Percentiles rank a stretch among this genome's conserved stretches.
Evolutionary conservation across 2,329 filamentous ascomycete genomes (phyloP).

Genomic region (Calonectria leucothoes): DNA sequence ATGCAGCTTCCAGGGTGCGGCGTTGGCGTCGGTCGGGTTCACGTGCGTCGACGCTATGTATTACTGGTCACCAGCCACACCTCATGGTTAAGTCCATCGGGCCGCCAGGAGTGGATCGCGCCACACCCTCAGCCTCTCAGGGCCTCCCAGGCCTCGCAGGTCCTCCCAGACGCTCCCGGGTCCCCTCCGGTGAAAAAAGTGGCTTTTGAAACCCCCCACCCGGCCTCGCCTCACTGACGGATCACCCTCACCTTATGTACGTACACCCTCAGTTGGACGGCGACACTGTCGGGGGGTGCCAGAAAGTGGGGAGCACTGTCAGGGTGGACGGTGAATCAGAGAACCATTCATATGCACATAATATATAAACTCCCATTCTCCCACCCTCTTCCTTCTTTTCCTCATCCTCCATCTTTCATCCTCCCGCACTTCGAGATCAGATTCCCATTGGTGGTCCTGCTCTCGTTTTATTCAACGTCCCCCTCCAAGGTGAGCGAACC

Average conservation of each 20-base stretch:
- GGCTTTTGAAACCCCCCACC: background rate
- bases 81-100: background rate
- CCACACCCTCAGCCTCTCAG: slow-evolving; percentile 2
- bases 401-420: slow-evolving; percentile 21
- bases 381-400: slow-evolving; percentile 29
- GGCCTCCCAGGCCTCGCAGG: slow-evolving; percentile 3
- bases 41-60: slow-evolving; percentile 37
- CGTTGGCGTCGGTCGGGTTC: slow-evolving; percentile 35
- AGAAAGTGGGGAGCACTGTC: slow-evolving; percentile 9
- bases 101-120: background rate
- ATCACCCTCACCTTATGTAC: slow-evolving; percentile 2
- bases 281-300: background rate
- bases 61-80: slow-evolving; percentile 10
- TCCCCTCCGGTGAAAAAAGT: slow-evolving; percentile 8
- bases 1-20: slow-evolving; percentile 30
- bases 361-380: slow-evolving; percentile 36
- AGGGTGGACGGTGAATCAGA: slow-evolving; percentile 5
- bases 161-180: slow-evolving; percentile 20
- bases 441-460: slow-evolving; percentile 22
- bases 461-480: slow-evolving; percentile 26
- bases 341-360: background rate
- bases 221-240: background rate
- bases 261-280: slow-evolving; percentile 5
- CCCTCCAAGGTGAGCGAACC: slow-evolving; percentile 33
- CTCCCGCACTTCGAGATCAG: slow-evolving; percentile 23